Evolutionary conservation across 148 eudicot species (phyloP), one percentile per base, ranked within the genome.

Genomic region (Salicornia ramosissima): DNA sequence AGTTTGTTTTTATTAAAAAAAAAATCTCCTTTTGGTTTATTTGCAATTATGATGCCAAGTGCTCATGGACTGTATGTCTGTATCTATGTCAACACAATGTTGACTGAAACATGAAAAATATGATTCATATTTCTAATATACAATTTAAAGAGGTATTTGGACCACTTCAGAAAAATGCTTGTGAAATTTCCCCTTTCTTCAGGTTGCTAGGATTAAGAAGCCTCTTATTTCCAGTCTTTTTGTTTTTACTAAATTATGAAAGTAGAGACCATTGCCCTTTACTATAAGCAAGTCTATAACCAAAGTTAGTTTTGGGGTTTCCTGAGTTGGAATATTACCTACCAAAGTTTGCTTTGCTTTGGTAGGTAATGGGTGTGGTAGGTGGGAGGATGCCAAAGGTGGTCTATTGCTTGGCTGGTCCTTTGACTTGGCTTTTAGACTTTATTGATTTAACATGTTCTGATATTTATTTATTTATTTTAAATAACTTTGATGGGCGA

Each of bases 351-450:
- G n/a, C n/a, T n/a, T n/a, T n/a, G n/a, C n/a, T 71, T 71, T 50
- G 62, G 71, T 56, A 49, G 75, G 71, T 77, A 36, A 8, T 28
- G 54, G 72, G 49, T 61, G 80, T 59, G 76, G 76, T 77, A 31
- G 80, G 72, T 72, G 50, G 64, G 72, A 67, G 72, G 42, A 18
- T 72, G 70, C 43, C 31, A 28, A 65, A 26, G 22, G 16, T 19
- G 28, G 53, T 43, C 12, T 58, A 51, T 64, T 24, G 70, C 31
- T 72, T 72, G 62, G 33, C 54, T 40, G 63, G 63, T 64, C 75
- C 16, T 36, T 63, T 10, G 40, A 5, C 50, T 42, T 63, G n/a
- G n/a, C n/a, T n/a, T n/a, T n/a, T 40, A 10, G 22, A 22, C 4
- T 49, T 49, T 36, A 36, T 49, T 49, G 50, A 63, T 40, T 63